A percentile compares a stretch with the other conserved stretches of the same genome.
Evolutionary conservation across 2,329 filamentous ascomycete genomes (phyloP).

Genomic region (Blumeriella jaapii): DNA sequence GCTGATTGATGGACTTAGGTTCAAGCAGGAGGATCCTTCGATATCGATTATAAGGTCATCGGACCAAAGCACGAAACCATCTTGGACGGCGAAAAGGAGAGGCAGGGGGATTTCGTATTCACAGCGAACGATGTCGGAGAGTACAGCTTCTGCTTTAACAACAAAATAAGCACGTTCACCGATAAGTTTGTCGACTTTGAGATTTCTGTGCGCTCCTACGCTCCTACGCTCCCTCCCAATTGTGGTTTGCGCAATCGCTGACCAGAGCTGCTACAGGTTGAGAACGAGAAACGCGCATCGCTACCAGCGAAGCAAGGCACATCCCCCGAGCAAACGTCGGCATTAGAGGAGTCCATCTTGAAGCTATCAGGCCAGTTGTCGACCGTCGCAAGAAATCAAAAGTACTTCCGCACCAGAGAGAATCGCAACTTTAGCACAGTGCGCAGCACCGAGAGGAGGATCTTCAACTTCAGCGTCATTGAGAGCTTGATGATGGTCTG

Average conservation of each 20-base stretch:
- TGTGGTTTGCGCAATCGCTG: not conserved
- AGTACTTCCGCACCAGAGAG: conserved; percentile 98
- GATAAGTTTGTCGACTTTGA: conserved; percentile 98
- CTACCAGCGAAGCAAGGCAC: conserved; percentile 84
- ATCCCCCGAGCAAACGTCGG: conserved; percentile 76
- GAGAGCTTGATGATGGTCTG: conserved; percentile 84
- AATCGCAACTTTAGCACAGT: conserved; percentile 99
- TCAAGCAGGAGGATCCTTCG: conserved; percentile 96
- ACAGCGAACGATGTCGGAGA: conserved; percentile 80
- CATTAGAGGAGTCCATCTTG: conserved; percentile 86
- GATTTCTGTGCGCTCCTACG: conserved; percentile 80
- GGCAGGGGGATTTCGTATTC: conserved; percentile 96
- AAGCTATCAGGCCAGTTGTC: conserved; percentile 89
- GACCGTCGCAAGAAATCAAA: conserved; percentile 92
- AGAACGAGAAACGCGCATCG: conserved; percentile 74
- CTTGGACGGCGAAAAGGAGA: conserved; percentile 77
- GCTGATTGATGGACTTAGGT: conserved; percentile 45
- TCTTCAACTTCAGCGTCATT: conserved; percentile 94
- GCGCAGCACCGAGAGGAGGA: conserved; percentile 85
- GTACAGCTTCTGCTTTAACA: conserved; percentile 97
- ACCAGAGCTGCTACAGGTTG: conserved; percentile 48
- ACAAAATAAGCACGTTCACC: conserved; percentile 94
- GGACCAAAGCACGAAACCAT: conserved; percentile 74
- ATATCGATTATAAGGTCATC: conserved; percentile 84
- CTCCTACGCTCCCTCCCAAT: conserved; percentile 13